phyloP scores from a whole-genome alignment of 257 asterid species.

The Plectranthus barbatus region DNA sequence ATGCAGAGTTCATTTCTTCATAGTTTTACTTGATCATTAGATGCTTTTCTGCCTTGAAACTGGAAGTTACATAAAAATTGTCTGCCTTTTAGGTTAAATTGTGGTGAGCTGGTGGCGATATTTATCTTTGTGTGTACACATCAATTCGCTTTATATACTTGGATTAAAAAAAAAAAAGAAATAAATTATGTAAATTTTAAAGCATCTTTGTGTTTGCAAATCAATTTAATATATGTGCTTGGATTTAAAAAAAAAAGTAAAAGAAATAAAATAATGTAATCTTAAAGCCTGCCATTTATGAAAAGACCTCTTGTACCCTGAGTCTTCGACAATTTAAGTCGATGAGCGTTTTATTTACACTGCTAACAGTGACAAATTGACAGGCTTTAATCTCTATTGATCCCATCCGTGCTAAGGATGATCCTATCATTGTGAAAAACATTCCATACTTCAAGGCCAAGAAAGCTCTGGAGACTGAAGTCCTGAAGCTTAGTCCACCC shows the following conservation, averaged over 20 bases:
- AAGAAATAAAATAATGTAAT: background rate
- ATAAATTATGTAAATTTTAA: background rate
- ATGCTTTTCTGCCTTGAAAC: constrained; percentile 1
- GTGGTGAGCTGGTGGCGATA: background rate
- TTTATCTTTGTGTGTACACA: background rate
- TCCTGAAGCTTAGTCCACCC: constrained; percentile 79
- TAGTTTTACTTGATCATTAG: background rate
- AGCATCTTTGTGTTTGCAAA: background rate
- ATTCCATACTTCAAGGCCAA: constrained; percentile 70
- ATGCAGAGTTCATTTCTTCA: no score
- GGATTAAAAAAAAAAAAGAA: background rate
- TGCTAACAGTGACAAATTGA: constrained; percentile 14
- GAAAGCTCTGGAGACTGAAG: constrained; percentile 82
- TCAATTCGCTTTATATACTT: background rate
- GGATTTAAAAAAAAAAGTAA: background rate
- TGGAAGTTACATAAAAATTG: background rate
- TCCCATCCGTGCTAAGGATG: constrained; percentile 85
- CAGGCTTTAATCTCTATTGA: constrained; percentile 92
- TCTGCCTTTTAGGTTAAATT: constrained; percentile 4
- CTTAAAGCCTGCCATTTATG: background rate
- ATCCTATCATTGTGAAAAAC: constrained; percentile 73
- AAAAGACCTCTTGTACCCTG: background rate
- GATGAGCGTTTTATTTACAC: background rate
- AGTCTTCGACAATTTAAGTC: background rate
- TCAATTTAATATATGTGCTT: background rate